These are phyloP conservation scores for Alternaria tenuissima DNA, from an alignment of 2,329 filamentous ascomycete genomes.

Conservation along the genomic window DNA sequence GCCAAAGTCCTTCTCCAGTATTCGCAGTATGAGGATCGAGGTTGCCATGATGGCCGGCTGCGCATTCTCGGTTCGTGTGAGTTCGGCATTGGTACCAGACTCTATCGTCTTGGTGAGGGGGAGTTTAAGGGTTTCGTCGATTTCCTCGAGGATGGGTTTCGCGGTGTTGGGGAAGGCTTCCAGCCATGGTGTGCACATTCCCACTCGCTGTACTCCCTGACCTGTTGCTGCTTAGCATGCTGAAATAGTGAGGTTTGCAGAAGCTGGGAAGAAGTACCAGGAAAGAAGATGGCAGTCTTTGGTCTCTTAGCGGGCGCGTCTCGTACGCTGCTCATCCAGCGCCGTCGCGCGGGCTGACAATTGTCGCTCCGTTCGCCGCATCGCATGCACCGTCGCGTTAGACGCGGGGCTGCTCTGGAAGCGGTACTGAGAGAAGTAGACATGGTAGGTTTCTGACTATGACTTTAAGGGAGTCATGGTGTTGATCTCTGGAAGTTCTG, in stretches of 20 bases:
- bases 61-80: slow-evolving; percentile 85
- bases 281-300: slow-evolving; percentile 52
- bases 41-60: slow-evolving; percentile 98
- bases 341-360: slow-evolving; percentile 12
- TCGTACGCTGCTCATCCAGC: slow-evolving; percentile 45
- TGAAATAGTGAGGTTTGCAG: not conserved
- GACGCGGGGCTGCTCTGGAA: slow-evolving; percentile 20
- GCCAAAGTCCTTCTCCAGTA: slow-evolving; percentile 84
- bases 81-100: slow-evolving; percentile 75
- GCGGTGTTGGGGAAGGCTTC: slow-evolving; percentile 83
- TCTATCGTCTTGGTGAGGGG: slow-evolving; percentile 81
- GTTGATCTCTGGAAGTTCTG: slow-evolving; percentile 7
- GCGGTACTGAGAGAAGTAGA: slow-evolving; percentile 20
- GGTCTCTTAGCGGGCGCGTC: slow-evolving; percentile 36
- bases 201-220: slow-evolving; percentile 87
- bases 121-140: slow-evolving; percentile 78
- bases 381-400: slow-evolving; percentile 27
- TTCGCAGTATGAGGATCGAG: slow-evolving; percentile 85
- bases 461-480: slow-evolving; percentile 12
- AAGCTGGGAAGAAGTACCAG: slow-evolving; percentile 34
- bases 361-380: slow-evolving; percentile 25
- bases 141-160: slow-evolving; percentile 80
- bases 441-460: slow-evolving; percentile 26
- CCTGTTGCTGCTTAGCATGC: slow-evolving; percentile 59
- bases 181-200: slow-evolving; percentile 87